Conservation (phyloP, 2,329 filamentous ascomycete genomes). For the Cordyceps pruinosa region DNA sequence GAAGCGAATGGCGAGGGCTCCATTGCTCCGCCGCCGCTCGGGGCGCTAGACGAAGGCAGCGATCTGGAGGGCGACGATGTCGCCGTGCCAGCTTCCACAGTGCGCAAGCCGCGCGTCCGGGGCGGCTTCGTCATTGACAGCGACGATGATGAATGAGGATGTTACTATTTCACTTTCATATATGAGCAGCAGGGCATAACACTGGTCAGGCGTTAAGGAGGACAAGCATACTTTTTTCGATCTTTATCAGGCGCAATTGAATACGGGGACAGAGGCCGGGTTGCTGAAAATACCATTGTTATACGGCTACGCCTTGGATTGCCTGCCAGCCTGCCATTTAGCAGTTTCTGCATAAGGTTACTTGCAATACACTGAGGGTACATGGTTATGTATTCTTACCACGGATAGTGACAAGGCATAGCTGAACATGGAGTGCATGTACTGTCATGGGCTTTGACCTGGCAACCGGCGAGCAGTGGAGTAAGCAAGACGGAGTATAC, state of each 20-base stretch:
- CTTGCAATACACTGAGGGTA: no score
- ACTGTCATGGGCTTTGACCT: no score
- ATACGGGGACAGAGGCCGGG: not conserved
- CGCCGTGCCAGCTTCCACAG: conserved; percentile 28
- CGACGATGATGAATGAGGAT: conserved; percentile 45
- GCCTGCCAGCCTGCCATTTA: no score
- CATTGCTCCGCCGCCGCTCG: conserved; percentile 14
- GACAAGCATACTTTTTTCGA: not conserved
- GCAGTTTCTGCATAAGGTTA: no score
- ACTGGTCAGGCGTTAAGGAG: not conserved
- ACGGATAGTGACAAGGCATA: no score
- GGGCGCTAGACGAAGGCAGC: conserved; percentile 15
- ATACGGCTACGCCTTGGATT: no score
- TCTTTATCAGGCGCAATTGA: not conserved
- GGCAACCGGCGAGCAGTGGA: no score
- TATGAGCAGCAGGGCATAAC: not conserved
- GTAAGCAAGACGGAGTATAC: no score
- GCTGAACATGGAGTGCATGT: no score
- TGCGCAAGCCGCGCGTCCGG: conserved; percentile 38
- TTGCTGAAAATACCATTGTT: no score
- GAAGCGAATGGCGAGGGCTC: conserved; percentile 18
- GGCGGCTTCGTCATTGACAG: conserved; percentile 54
- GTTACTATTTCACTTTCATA: not conserved
- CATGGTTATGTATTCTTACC: no score
- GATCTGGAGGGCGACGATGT: conserved; percentile 34